Percentiles rank a stretch among this genome's conserved stretches.
Conservation (phyloP, 805 yeast genomes). For the Diddensiella caesifluorescens region DNA sequence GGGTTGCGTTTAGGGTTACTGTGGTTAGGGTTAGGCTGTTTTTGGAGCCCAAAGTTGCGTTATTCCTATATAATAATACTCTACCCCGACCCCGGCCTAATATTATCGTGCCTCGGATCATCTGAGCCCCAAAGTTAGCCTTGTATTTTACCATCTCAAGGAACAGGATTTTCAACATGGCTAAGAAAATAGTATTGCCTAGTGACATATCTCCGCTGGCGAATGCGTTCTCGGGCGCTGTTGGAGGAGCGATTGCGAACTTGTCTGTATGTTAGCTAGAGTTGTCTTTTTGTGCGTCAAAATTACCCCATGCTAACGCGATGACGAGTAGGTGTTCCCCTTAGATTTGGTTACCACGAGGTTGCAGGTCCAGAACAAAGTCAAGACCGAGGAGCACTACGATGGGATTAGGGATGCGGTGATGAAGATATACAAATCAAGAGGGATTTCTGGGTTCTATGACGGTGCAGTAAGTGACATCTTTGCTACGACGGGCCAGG, state of each 20-base stretch:
- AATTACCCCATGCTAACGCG: too few species aligned
- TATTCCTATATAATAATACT: too few species aligned
- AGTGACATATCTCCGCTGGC: conserved; percentile 27
- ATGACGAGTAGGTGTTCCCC: conserved; percentile 26
- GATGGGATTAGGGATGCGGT: conserved; percentile 72
- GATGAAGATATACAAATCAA: conserved; percentile 58
- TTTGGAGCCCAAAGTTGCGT: too few species aligned
- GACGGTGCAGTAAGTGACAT: conserved; percentile 60
- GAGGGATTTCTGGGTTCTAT: conserved; percentile 70
- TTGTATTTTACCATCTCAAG: too few species aligned
- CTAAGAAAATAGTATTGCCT: conserved; percentile 16
- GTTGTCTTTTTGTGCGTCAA: background rate
- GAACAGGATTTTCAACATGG: conserved; percentile 3
- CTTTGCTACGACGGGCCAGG: conserved; percentile 28
- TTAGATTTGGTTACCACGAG: conserved; percentile 31
- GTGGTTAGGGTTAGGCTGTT: too few species aligned
- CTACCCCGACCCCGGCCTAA: too few species aligned
- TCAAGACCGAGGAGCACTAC: conserved; percentile 34
- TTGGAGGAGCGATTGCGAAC: conserved; percentile 32
- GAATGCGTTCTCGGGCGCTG: conserved; percentile 30
- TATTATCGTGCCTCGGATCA: too few species aligned
- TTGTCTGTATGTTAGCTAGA: conserved; percentile 15
- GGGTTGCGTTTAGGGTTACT: too few species aligned
- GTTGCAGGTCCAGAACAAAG: conserved; percentile 28
- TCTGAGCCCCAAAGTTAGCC: too few species aligned